phyloP scores from a whole-genome alignment of 441 rosid genomes.

The Arabidopsis hybrid region DNA sequence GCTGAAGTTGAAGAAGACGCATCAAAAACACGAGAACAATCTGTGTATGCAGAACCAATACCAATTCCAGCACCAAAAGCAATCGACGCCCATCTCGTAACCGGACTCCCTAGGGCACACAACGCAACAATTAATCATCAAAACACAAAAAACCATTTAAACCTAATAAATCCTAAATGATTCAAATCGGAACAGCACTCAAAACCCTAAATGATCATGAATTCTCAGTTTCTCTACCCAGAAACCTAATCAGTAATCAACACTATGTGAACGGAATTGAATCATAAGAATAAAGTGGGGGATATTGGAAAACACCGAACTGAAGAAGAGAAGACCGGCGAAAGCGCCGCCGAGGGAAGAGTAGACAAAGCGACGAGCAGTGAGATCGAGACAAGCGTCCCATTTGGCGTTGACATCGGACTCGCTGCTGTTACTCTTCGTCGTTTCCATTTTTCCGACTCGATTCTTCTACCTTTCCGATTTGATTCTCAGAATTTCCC shows the following conservation, averaged over 20 bases:
- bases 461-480: conserved; percentile 15
- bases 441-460: conserved; percentile 29
- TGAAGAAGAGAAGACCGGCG: conserved; percentile 85
- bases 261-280: background rate
- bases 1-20: conserved; percentile 44
- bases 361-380: conserved; percentile 80
- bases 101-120: conserved; percentile 68
- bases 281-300: background rate
- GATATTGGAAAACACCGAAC: conserved; percentile 48
- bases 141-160: background rate
- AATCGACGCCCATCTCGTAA: conserved; percentile 80
- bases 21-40: conserved; percentile 66
- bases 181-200: background rate
- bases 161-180: too few relatives aligned
- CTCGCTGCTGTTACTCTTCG: conserved; percentile 54
- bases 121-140: background rate
- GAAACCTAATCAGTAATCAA: background rate
- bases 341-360: conserved; percentile 84
- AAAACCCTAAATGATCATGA: background rate
- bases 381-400: conserved; percentile 92
- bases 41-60: conserved; percentile 85
- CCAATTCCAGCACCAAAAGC: conserved; percentile 95
- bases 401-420: conserved; percentile 81
- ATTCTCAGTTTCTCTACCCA: background rate
- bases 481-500: background rate